Evolutionary conservation across 2,329 filamentous ascomycete genomes (phyloP).

Genomic region (Mycosphaerella arachidis): DNA sequence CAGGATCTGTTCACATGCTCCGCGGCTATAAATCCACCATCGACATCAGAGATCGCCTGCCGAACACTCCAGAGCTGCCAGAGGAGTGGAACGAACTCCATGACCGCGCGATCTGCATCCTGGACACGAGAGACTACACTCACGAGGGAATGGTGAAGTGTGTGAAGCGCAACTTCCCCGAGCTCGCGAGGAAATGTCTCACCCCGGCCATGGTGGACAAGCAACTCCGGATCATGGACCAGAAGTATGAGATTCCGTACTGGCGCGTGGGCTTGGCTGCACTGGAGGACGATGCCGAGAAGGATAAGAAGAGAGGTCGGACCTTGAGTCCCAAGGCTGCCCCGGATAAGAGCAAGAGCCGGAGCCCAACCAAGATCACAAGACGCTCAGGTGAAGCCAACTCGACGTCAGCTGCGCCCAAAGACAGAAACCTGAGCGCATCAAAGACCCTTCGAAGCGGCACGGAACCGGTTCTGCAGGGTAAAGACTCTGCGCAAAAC

Average conservation of each 20-base stretch:
- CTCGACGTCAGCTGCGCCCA: neutral
- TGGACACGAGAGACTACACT: constrained; percentile 30
- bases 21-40: constrained; percentile 7
- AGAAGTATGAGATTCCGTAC: constrained; percentile 32
- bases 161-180: constrained; percentile 29
- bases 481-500: neutral
- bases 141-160: constrained; percentile 29
- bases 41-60: constrained; percentile 22
- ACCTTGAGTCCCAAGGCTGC: neutral
- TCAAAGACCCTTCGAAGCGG: neutral
- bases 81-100: constrained; percentile 28
- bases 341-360: neutral
- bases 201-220: constrained; percentile 34
- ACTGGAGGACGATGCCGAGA: neutral
- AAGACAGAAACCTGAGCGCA: neutral
- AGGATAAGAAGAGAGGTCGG: neutral
- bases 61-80: constrained; percentile 29
- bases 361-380: neutral
- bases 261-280: constrained; percentile 16
- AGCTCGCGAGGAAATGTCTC: constrained; percentile 25
- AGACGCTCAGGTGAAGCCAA: neutral
- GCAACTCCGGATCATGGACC: constrained; percentile 33
- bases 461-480: neutral
- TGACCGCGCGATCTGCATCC: constrained; percentile 34
- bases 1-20: neutral